Percentiles rank a stretch among this genome's conserved stretches.
Conservation (phyloP, 2,329 filamentous ascomycete species). For the Colletotrichum magnum region DNA sequence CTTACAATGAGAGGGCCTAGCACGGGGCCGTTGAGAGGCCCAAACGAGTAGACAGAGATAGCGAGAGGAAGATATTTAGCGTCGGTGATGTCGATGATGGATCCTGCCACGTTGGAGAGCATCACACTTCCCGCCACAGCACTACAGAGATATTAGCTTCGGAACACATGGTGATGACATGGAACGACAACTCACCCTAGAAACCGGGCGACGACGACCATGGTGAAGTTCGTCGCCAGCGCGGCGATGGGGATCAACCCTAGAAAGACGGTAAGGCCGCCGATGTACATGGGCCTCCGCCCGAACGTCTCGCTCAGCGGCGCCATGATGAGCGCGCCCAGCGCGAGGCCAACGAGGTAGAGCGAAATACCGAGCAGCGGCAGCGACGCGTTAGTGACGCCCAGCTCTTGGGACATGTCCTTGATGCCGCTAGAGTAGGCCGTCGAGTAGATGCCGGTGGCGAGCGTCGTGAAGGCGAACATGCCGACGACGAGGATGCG, state of each 20-base stretch:
- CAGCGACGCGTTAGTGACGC: constrained; percentile 54
- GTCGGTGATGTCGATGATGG: constrained; percentile 72
- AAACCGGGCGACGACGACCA: constrained; percentile 70
- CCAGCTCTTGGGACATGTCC: constrained; percentile 21
- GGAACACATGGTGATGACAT: not conserved
- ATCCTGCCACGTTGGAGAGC: constrained; percentile 74
- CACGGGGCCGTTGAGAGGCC: constrained; percentile 72
- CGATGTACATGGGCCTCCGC: constrained; percentile 67
- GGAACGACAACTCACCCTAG: constrained; percentile 28
- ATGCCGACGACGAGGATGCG: constrained; percentile 31
- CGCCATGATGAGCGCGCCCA: constrained; percentile 72
- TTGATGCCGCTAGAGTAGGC: constrained; percentile 35
- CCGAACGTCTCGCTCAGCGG: constrained; percentile 70
- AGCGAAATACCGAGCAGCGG: constrained; percentile 73
- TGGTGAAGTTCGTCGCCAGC: constrained; percentile 63
- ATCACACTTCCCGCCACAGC: constrained; percentile 74
- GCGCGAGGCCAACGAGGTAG: constrained; percentile 72
- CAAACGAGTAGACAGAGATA: constrained; percentile 74
- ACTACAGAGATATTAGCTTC: constrained; percentile 49
- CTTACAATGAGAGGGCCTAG: constrained; percentile 46
- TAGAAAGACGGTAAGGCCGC: constrained; percentile 66
- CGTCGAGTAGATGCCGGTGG: constrained; percentile 32
- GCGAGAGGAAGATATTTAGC: constrained; percentile 74
- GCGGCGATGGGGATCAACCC: constrained; percentile 64
- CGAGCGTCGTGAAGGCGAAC: constrained; percentile 36